Base-by-base conservation (phyloP, 305 asterid genomes). In the Fraxinus dipetala region DNA sequence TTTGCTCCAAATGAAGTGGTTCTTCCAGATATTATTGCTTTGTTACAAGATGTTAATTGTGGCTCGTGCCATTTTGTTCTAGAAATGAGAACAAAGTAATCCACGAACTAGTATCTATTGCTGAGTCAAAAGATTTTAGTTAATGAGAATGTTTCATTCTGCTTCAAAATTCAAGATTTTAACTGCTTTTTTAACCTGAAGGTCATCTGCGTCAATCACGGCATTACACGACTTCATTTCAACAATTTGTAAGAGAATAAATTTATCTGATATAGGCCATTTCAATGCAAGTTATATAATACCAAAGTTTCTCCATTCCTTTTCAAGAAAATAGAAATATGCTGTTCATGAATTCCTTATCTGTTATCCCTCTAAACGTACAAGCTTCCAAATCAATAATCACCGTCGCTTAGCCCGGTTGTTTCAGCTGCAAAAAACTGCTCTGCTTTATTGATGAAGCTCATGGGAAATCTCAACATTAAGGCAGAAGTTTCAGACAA, bases 381-480 rank as follows among this genome's bases (percentile, higher is more conserved):
- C 6, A 78, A 74, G 74, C 59, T 69, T 67, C 75, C 81, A 9
- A 69, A 79, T 85, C 89, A 81, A 38, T 81, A 79, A 38, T 79
- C 88, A 65, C 63, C 75, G 54, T 80, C 79, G 79, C 84, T 69
- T 78, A 70, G 75, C 22, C 16, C 43, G 22, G 84, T 63, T 38
- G 65, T 75, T 80, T 90, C 96, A 63, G 91, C 89, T 34, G 90
- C 83, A 78, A 96, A 96, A 88, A 94, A 96, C 87, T 90, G 88
- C 78, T 93, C 93, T 2, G 95, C 98, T 87, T 85, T 96, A 72
- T 90, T 90, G 14, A 96, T 83, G 78, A 96, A 90, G 84, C 92
- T 90, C 69, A 54, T 79, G 24, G 99, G 95, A 89, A 93, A 92
- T 86, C 98, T 91, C 90, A 92, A 85, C 98, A 88, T 89, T 84